A percentile compares a stretch with the other conserved stretches of the same genome.
Evolutionary conservation across 805 yeast genomes (phyloP).

Genomic region (Saturnispora diversa): DNA sequence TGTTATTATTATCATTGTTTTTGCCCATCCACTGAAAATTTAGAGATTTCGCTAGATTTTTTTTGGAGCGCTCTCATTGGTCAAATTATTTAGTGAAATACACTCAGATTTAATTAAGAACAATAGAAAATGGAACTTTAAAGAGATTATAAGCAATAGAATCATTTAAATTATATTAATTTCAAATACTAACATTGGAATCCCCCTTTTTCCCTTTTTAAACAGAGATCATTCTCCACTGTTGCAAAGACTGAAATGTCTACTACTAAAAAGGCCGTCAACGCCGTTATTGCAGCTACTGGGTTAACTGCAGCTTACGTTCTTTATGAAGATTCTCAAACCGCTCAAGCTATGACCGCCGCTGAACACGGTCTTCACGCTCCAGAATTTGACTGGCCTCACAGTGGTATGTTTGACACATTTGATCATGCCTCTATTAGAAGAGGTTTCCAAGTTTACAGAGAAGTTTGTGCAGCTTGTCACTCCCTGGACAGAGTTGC

Average conservation of each 20-base stretch:
- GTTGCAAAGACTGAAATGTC: conserved; percentile 28
- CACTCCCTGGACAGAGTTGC: conserved; percentile 95
- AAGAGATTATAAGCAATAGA: background rate
- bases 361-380: conserved; percentile 99
- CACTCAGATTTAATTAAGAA: background rate
- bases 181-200: conserved; percentile 17
- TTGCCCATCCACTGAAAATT: conserved; percentile 11
- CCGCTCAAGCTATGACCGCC: conserved; percentile 94
- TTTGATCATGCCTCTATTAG: conserved; percentile 94
- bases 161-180: background rate
- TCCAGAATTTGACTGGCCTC: conserved; percentile 89
- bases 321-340: conserved; percentile 73
- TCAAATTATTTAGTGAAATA: conserved; percentile 5
- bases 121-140: background rate
- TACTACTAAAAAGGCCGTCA: conserved; percentile 42
- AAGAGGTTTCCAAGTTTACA: conserved; percentile 98
- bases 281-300: conserved; percentile 60
- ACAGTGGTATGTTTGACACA: conserved; percentile 81
- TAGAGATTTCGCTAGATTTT: conserved; percentile 15
- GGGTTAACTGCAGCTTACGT: conserved; percentile 78
- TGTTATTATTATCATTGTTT: too few species aligned
- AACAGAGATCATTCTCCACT: conserved; percentile 31
- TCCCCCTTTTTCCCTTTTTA: conserved; percentile 6
- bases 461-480: conserved; percentile 98
- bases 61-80: conserved; percentile 26